phyloP scores from a whole-genome alignment of 75 land plant genomes.

The Picea sitchensis region DNA sequence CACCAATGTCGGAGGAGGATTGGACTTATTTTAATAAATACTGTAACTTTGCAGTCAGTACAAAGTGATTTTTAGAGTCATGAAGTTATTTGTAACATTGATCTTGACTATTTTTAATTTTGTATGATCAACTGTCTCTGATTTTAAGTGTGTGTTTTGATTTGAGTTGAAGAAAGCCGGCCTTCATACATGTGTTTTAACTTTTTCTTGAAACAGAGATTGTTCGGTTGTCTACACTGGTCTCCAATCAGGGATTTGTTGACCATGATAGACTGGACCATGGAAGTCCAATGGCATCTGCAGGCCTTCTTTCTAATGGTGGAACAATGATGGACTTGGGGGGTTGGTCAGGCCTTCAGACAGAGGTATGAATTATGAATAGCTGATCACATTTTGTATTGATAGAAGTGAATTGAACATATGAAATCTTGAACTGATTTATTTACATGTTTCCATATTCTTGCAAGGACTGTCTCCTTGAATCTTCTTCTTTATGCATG shows the following conservation, averaged over 20 bases:
- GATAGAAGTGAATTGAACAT: too few relatives aligned
- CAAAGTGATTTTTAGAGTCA: too few relatives aligned
- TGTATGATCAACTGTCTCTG: background rate
- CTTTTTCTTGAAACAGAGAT: constrained; percentile 61
- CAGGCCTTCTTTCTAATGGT: constrained; percentile 49
- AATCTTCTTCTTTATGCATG: too few relatives aligned
- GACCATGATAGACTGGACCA: constrained; percentile 76
- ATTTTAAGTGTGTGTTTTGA: background rate
- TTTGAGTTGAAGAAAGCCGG: background rate
- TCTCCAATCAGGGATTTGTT: constrained; percentile 45
- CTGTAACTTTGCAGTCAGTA: too few relatives aligned
- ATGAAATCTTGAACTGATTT: too few relatives aligned
- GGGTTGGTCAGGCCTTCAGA: constrained; percentile 56
- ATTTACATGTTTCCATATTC: too few relatives aligned
- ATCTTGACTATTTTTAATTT: too few relatives aligned
- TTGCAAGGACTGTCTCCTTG: too few relatives aligned
- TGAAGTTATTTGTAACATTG: too few relatives aligned
- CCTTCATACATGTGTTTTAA: background rate
- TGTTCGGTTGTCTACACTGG: constrained; percentile 49
- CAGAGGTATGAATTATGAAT: constrained; percentile 33
- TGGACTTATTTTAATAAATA: too few relatives aligned
- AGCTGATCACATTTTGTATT: too few relatives aligned
- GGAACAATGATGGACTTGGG: constrained; percentile 65
- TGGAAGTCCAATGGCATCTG: constrained; percentile 62
- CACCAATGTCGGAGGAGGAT: too few relatives aligned